Base-by-base conservation (phyloP, 192 early-diverging fungal species). In the Podila epigama region DNA sequence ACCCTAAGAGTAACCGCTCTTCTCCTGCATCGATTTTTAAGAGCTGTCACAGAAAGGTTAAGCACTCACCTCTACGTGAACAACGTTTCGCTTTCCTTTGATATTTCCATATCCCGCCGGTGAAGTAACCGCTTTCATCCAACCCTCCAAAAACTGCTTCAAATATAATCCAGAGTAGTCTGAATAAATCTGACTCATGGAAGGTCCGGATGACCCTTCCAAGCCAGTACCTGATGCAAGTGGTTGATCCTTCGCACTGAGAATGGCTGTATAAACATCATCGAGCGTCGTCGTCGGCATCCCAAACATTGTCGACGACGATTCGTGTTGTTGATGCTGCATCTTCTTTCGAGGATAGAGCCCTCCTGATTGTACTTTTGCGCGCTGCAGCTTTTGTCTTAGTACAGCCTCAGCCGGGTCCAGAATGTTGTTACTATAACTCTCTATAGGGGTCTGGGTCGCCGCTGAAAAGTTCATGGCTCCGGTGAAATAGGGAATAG, bases 41-140 rank as follows among this genome's bases (percentile, higher is more conserved):
- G 7, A n/a, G 3, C 33, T 27, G 20, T 59, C 12, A 33, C 33
- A 57, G 5, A 18, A 57, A 4, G 9, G 32, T 57, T 18, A 35
- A 18, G 33, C 11, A n/a, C 37, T 59, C 66, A 75, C 72, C 60
- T 75, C 72, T 27, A 68, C 52, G n/a, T 25, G 39, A 11, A 64
- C 59, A 13, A 59, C 25, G 12, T 67, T 67, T 31, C 72, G 37
- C 51, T 67, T 67, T 10, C 72, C 72, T 33, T 68, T 25, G 4
- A 63, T 54, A 27, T 42, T 75, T 10, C 72, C 72, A 29, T 75
- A 75, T 60, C 72, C 72, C 40, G 64, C 72, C 13, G 59, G 58
- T 0, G 3, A 37, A 0, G 59, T 63, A 25, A 62, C 44, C 28
- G 29, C 61, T 31, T 61, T 57, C 20, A 68, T n/a, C 72, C 72